These are phyloP conservation scores for Bipolaris cookei DNA, from an alignment of 2,329 filamentous ascomycete species.

Conservation along the genomic window DNA sequence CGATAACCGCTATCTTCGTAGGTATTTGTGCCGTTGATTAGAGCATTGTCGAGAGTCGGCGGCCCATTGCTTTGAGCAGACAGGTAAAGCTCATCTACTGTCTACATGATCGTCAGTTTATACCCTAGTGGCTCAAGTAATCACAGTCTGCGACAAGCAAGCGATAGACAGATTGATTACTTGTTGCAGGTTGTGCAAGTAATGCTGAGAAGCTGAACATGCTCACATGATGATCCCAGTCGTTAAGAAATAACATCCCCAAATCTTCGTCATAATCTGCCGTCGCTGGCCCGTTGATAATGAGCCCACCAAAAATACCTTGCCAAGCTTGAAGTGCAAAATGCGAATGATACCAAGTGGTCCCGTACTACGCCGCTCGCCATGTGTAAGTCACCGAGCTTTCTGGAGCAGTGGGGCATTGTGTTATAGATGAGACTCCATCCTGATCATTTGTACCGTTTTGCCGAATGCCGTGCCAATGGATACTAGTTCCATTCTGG, in stretches of 20 bases:
- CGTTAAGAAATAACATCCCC: constrained; percentile 52
- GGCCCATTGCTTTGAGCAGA: constrained; percentile 37
- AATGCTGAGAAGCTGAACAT: neutral
- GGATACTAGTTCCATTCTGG: constrained; percentile 40
- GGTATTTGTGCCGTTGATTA: constrained; percentile 55
- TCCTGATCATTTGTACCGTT: constrained; percentile 41
- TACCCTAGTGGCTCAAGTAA: neutral
- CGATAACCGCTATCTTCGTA: constrained; percentile 42
- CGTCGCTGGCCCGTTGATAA: constrained; percentile 52
- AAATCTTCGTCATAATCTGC: constrained; percentile 54
- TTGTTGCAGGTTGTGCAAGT: no score
- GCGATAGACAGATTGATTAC: no score
- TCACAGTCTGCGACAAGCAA: no score
- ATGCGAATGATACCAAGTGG: constrained; percentile 53
- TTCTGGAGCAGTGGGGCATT: constrained; percentile 38
- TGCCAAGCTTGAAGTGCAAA: constrained; percentile 51
- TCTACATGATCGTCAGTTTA: constrained; percentile 17
- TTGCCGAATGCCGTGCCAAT: constrained; percentile 44
- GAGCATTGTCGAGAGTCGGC: constrained; percentile 50
- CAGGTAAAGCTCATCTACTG: constrained; percentile 47
- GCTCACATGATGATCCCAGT: constrained; percentile 50
- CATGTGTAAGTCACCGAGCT: constrained; percentile 43
- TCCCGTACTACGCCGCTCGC: constrained; percentile 50
- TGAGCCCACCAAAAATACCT: constrained; percentile 51
- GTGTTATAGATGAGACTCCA: constrained; percentile 42